Evolutionary conservation across 129 eudicot genomes (phyloP), one percentile per base, ranked within the genome.

Genomic region (carrot (Daucus carota)): DNA sequence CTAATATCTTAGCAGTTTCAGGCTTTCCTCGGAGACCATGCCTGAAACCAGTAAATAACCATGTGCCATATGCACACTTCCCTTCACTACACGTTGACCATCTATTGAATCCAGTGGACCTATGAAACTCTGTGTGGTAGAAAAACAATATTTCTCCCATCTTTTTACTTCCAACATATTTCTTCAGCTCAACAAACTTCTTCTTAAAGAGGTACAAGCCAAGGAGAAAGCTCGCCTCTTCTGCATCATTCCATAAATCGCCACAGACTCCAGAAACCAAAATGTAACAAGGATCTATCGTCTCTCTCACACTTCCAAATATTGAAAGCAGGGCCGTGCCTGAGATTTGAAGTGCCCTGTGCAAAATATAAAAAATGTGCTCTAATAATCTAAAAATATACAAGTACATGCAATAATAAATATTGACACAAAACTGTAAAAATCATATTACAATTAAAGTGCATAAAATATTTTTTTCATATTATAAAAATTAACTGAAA

Each of bases 171-270:
- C 57, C 96, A 47, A 90, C 65, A 79, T 88, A 90, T 48, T 75
- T 72, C 67, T 76, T 83, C 65, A 92, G 75, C 28, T 72, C 73
- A 45, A 80, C 87, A 82, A 92, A 88, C 59, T 92, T 80, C 86
- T 88, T 92, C 80, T 74, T 79, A 73, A 67, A 88, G n/a, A 92
- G 87, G 80, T 90, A 92, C 82, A 92, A 76, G 42, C 92, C 96
- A 36, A 92, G 86, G 50, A 92, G 73, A 73, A 92, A 90, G 40
- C 92, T 84, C 22, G 80, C 82, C 88, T 57, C 87, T 79, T 90
- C 96, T 22, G 79, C 42, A 40, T 80, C 86, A 79, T 75, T 83
- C 98, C 96, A 92, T 11, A 46, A 34, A 46, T 83, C 82, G 47
- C 3, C 1, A 29, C 38, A 63, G 9, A 65, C 20, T 32, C 93